Percentiles rank a stretch among this genome's conserved stretches.
These are phyloP conservation scores for Bauhinia variegata DNA, from an alignment of 306 rosid species.

Conservation along the genomic window DNA sequence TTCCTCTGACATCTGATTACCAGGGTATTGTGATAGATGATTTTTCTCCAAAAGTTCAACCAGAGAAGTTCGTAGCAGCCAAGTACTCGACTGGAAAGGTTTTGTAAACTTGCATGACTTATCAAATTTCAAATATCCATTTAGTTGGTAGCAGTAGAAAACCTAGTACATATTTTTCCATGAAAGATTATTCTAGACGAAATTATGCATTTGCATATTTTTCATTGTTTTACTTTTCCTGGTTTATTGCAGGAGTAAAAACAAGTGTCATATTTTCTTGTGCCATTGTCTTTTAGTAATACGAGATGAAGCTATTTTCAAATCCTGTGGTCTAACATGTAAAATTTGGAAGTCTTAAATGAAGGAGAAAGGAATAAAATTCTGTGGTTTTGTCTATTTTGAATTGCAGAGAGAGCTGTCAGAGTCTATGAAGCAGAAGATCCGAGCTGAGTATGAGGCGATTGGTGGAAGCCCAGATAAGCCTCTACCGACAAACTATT, in stretches of 20 bases:
- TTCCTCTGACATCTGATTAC: conserved; percentile 30
- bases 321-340: conserved; percentile 64
- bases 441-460: conserved; percentile 80
- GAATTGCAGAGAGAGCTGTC: conserved; percentile 93
- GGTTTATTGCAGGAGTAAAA: conserved; percentile 86
- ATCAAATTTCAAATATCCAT: conserved; percentile 29
- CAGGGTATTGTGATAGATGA: conserved; percentile 79
- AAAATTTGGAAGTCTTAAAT: conserved; percentile 65
- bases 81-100: conserved; percentile 86
- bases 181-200: conserved; percentile 14
- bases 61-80: conserved; percentile 72
- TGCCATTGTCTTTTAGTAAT: conserved; percentile 59
- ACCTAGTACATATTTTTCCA: conserved; percentile 28
- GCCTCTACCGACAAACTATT: conserved; percentile 77
- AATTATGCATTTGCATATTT: conserved; percentile 34
- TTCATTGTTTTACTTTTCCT: conserved; percentile 60
- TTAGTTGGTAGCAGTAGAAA: conserved; percentile 22
- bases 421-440: conserved; percentile 80
- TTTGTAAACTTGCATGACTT: conserved; percentile 36
- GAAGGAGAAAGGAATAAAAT: conserved; percentile 81
- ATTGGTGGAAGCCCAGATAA: conserved; percentile 92
- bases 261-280: conserved; percentile 67
- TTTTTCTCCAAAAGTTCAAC: conserved; percentile 51
- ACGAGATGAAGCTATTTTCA: conserved; percentile 81
- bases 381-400: conserved; percentile 75